A percentile compares a stretch with the other conserved stretches of the same genome.
phyloP scores from a whole-genome alignment of 805 yeast genomes.

The Nakazawaea anatomiae region DNA sequence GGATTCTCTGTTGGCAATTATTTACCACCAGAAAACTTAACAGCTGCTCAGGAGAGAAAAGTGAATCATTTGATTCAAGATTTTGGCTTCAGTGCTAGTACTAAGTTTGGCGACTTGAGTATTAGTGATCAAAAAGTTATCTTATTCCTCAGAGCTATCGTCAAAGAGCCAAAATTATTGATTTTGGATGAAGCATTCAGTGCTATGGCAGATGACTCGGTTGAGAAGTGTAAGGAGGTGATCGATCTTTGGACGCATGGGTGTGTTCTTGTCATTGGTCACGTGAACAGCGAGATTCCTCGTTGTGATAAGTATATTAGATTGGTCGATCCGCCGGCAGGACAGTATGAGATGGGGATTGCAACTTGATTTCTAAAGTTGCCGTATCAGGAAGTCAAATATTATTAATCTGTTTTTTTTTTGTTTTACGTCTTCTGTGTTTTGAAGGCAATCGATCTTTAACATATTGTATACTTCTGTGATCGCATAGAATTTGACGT shows the following conservation, averaged over 20 bases:
- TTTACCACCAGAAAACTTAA: conserved; percentile 38
- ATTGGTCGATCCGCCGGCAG: conserved; percentile 27
- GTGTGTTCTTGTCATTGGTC: conserved; percentile 77
- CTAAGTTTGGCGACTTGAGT: conserved; percentile 45
- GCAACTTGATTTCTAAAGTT: background rate
- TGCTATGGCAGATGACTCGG: conserved; percentile 69
- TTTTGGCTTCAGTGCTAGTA: conserved; percentile 31
- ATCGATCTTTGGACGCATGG: conserved; percentile 50
- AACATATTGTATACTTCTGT: background rate
- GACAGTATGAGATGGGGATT: conserved; percentile 23
- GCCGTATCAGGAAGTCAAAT: conserved; percentile 1
- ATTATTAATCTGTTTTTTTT: background rate
- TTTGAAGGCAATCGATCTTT: conserved; percentile 2
- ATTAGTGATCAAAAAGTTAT: conserved; percentile 75
- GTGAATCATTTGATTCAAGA: conserved; percentile 35
- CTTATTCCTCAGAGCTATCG: conserved; percentile 68
- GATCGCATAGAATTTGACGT: background rate
- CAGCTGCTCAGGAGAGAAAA: conserved; percentile 28
- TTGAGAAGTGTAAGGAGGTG: conserved; percentile 48
- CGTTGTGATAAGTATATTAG: conserved; percentile 47
- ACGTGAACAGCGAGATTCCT: conserved; percentile 76
- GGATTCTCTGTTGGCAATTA: conserved; percentile 72
- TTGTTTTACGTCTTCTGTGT: too few relatives aligned
- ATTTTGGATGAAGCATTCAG: conserved; percentile 91
- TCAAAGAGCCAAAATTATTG: conserved; percentile 71